Percentiles rank a stretch among this genome's conserved stretches.
Conservation (phyloP, 805 yeast species). For the Dipodascus albidus region DNA sequence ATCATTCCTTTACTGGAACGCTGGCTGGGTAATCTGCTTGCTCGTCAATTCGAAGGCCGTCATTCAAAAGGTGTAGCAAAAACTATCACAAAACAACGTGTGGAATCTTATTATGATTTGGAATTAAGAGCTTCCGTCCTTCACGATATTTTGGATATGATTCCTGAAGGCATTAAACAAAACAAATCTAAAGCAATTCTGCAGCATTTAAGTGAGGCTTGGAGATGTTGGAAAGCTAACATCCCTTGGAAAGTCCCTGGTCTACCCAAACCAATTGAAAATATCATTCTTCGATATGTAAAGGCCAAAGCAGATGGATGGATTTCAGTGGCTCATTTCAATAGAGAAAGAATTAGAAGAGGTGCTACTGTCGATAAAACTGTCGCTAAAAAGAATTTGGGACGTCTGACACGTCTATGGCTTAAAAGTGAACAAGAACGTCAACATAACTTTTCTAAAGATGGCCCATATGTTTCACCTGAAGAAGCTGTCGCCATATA, state of each 20-base stretch:
- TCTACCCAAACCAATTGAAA: conserved; percentile 79
- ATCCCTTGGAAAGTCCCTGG: conserved; percentile 98
- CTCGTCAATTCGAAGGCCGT: conserved; percentile 95
- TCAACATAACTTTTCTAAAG: conserved; percentile 64
- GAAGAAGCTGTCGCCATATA: conserved; percentile 82
- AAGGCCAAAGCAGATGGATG: conserved; percentile 96
- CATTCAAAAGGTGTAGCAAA: conserved; percentile 84
- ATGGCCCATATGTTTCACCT: conserved; percentile 80
- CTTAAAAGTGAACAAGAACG: conserved; percentile 84
- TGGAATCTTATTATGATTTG: conserved; percentile 88
- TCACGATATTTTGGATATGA: conserved; percentile 94
- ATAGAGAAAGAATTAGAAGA: conserved; percentile 74
- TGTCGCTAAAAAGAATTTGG: conserved; percentile 85
- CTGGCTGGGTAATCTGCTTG: conserved; percentile 85
- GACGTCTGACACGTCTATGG: conserved; percentile 87
- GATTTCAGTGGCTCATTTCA: conserved; percentile 87
- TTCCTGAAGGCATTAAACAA: conserved; percentile 87
- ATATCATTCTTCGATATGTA: conserved; percentile 77
- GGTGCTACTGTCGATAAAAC: conserved; percentile 95
- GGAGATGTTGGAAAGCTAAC: conserved; percentile 99
- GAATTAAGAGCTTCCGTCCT: conserved; percentile 89
- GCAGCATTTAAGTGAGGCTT: conserved; percentile 94
- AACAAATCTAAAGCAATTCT: conserved; percentile 76
- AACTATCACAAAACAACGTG: conserved; percentile 89
- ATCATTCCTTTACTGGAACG: conserved; percentile 82